These are phyloP conservation scores for Toxoplasma gondii DNA, from an alignment of 169 alveolate species.

Conservation along the genomic window DNA sequence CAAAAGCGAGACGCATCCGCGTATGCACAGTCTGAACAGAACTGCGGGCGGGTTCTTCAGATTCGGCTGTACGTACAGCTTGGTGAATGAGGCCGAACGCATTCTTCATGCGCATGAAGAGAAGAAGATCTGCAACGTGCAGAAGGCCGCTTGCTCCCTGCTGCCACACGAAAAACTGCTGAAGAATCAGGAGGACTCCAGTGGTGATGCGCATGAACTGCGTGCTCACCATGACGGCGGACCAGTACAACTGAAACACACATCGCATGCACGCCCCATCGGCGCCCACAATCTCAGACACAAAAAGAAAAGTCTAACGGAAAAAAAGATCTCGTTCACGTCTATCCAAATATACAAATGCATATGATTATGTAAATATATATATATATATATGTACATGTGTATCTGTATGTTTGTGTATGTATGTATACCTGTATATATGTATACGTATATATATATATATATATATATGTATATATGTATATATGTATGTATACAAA, in stretches of 20 bases:
- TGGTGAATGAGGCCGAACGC: background rate
- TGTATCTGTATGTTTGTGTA: too few relatives aligned
- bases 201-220: background rate
- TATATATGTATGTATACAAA: too few relatives aligned
- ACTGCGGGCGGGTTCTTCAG: too few relatives aligned
- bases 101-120: slow-evolving; percentile 18
- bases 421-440: background rate
- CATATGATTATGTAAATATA: too few relatives aligned
- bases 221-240: background rate
- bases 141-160: slow-evolving; percentile 34
- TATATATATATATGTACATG: too few relatives aligned
- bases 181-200: background rate
- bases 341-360: too few relatives aligned
- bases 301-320: background rate
- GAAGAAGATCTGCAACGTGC: slow-evolving; percentile 19
- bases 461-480: too few relatives aligned
- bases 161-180: slow-evolving; percentile 44
- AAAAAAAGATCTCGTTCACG: too few relatives aligned
- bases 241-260: background rate
- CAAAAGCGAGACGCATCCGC: too few relatives aligned
- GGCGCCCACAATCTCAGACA: background rate
- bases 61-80: background rate
- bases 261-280: background rate
- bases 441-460: too few relatives aligned
- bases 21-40: background rate